Conservation (phyloP, 495 filamentous ascomycete genomes). For the Pseudevernia furfuracea region DNA sequence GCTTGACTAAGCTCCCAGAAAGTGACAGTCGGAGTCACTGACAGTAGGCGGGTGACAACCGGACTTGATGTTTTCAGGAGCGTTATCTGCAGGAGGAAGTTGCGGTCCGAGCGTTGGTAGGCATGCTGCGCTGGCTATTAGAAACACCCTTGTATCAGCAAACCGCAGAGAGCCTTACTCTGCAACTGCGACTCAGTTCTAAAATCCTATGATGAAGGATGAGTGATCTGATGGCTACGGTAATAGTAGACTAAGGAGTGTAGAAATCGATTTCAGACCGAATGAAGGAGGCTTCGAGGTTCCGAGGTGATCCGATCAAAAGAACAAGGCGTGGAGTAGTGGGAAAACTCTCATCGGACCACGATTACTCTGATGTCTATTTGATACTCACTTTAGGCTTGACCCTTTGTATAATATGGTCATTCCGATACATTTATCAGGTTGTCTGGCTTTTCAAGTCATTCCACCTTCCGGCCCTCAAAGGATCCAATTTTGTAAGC, state of each 20-base stretch:
- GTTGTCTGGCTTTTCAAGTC: conserved; percentile 5
- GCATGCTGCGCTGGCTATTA: not conserved
- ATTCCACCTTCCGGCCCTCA: conserved; percentile 38
- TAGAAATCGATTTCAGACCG: too few species aligned
- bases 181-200: too few species aligned
- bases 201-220: too few species aligned
- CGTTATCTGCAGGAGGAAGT: not conserved
- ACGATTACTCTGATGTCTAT: too few species aligned
- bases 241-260: too few species aligned
- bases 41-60: conserved; percentile 5
- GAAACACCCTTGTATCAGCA: not conserved
- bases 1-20: not conserved
- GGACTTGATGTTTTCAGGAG: not conserved
- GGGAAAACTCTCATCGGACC: too few species aligned
- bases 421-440: too few species aligned
- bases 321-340: too few species aligned
- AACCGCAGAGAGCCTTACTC: not conserved
- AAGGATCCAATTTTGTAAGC: conserved; percentile 59
- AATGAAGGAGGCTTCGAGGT: too few species aligned
- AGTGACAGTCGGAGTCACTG: not conserved
- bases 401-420: not conserved
- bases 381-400: not conserved
- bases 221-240: not conserved
- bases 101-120: not conserved
- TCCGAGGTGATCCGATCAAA: too few species aligned